Percentiles rank a stretch among this genome's conserved stretches.
These are phyloP conservation scores for Capniomyces stellatus DNA, from an alignment of 371 early-diverging fungal genomes.

Conservation along the genomic window DNA sequence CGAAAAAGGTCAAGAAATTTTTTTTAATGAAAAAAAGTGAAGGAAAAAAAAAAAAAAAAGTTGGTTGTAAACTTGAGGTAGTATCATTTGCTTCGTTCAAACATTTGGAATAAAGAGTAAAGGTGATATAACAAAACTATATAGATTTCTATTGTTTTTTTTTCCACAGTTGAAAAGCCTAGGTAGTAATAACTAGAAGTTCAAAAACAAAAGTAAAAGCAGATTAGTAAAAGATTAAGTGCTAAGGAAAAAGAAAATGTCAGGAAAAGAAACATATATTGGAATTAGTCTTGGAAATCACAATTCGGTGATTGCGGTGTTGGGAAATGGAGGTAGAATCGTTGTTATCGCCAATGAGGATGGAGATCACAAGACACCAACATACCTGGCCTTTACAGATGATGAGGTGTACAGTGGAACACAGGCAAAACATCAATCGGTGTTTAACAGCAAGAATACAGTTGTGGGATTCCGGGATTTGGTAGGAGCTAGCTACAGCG, in stretches of 20 bases:
- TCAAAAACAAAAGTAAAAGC: slow-evolving; percentile 14
- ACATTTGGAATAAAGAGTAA: no score
- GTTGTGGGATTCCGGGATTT: slow-evolving; percentile 69
- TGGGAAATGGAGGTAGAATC: slow-evolving; percentile 63
- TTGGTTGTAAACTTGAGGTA: no score
- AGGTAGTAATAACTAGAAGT: no score
- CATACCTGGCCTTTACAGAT: slow-evolving; percentile 79
- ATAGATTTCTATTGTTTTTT: no score
- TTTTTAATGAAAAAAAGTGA: no score
- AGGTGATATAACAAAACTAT: no score
- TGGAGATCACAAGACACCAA: slow-evolving; percentile 88
- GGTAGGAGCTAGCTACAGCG: slow-evolving; percentile 43
- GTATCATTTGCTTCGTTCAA: no score
- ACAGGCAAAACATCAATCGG: slow-evolving; percentile 77
- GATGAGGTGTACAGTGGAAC: slow-evolving; percentile 82
- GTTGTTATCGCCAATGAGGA: slow-evolving; percentile 95
- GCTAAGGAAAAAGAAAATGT: neutral
- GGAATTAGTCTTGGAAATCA: slow-evolving; percentile 82
- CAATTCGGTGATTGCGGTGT: slow-evolving; percentile 74
- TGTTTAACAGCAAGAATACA: slow-evolving; percentile 75
- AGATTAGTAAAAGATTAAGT: slow-evolving; percentile 5
- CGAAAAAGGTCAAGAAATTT: no score
- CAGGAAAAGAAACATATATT: slow-evolving; percentile 28
- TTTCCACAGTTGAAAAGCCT: no score
- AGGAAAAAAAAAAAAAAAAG: no score